Evolutionary conservation across 768 basidiomycete species (phyloP).

Genomic region (Holtermanniella nyarrowii): DNA sequence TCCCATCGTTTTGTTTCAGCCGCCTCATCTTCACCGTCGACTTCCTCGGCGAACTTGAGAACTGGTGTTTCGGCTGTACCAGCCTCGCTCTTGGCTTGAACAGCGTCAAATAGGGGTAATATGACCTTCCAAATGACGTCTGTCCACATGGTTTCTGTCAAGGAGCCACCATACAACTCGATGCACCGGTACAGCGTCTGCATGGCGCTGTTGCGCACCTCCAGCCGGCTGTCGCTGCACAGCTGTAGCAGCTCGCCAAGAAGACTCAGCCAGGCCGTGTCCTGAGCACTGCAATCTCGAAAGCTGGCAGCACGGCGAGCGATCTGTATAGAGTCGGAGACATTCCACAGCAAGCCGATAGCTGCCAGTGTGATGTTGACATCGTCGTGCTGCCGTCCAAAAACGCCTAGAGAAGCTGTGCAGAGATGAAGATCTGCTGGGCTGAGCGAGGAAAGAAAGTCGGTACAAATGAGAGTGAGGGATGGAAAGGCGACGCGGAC

Average conservation of each 20-base stretch:
- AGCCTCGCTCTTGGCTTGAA: constrained; percentile 49
- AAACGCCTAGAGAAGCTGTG: constrained; percentile 80
- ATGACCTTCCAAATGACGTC: constrained; percentile 84
- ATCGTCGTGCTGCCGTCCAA: constrained; percentile 75
- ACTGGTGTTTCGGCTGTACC: constrained; percentile 35
- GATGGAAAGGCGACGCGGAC: constrained; percentile 92
- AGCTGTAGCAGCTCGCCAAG: constrained; percentile 71
- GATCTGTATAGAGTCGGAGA: constrained; percentile 81
- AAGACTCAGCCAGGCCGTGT: constrained; percentile 86
- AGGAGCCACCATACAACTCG: constrained; percentile 80
- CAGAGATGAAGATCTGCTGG: constrained; percentile 73
- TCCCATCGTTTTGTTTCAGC: constrained; percentile 54
- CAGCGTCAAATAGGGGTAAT: constrained; percentile 58
- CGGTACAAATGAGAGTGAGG: constrained; percentile 76
- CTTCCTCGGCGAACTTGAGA: neutral
- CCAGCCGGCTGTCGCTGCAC: constrained; percentile 68
- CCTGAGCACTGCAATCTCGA: constrained; percentile 57
- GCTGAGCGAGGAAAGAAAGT: constrained; percentile 73
- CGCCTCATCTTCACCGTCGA: neutral
- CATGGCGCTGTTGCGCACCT: constrained; percentile 86
- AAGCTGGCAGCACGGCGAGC: constrained; percentile 55
- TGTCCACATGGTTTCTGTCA: constrained; percentile 75
- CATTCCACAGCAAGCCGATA: constrained; percentile 85
- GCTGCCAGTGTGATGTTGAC: constrained; percentile 94
- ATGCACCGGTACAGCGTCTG: constrained; percentile 90